A percentile compares a stretch with the other conserved stretches of the same genome.
These are phyloP conservation scores for Phialophora macrospora DNA, from an alignment of 2,329 filamentous ascomycete species.

Conservation along the genomic window DNA sequence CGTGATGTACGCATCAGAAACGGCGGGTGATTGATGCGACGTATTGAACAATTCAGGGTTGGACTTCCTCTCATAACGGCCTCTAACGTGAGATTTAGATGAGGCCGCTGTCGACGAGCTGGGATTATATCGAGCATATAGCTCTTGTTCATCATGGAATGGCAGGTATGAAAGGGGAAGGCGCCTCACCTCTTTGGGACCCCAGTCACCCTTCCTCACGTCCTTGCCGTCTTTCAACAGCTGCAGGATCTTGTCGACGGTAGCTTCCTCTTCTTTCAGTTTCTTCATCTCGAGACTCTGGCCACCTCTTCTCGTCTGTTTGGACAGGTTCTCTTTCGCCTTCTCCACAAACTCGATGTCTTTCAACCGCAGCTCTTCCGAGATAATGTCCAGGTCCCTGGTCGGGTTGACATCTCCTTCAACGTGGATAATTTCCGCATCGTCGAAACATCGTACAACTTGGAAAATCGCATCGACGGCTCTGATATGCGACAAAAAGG, in stretches of 20 bases:
- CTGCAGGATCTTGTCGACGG: constrained; percentile 84
- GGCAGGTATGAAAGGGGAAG: constrained; percentile 33
- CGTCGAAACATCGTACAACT: constrained; percentile 95
- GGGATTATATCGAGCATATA: constrained; percentile 94
- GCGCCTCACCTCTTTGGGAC: constrained; percentile 76
- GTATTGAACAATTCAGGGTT: constrained; percentile 62
- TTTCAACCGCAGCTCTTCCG: constrained; percentile 86
- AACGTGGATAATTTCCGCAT: constrained; percentile 99
- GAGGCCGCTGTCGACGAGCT: constrained; percentile 91
- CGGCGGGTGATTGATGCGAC: constrained; percentile 15
- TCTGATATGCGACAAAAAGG: constrained; percentile 98
- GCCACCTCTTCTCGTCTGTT: constrained; percentile 92
- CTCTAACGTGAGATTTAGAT: constrained; percentile 74
- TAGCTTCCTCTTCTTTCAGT: constrained; percentile 90
- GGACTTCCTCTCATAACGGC: constrained; percentile 84
- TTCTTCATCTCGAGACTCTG: constrained; percentile 98
- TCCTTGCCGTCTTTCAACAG: constrained; percentile 89
- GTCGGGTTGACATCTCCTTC: constrained; percentile 97
- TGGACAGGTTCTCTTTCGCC: constrained; percentile 85
- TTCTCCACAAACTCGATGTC: constrained; percentile 99
- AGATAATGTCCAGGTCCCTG: constrained; percentile 94
- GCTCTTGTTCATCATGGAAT: constrained; percentile 96
- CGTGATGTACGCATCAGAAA: constrained; percentile 28
- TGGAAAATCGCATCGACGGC: constrained; percentile 98
- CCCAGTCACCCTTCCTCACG: constrained; percentile 87